Percentiles rank a stretch among this genome's conserved stretches.
Conservation (phyloP, 2,329 filamentous ascomycete genomes). For the Ophiostoma sp. region DNA sequence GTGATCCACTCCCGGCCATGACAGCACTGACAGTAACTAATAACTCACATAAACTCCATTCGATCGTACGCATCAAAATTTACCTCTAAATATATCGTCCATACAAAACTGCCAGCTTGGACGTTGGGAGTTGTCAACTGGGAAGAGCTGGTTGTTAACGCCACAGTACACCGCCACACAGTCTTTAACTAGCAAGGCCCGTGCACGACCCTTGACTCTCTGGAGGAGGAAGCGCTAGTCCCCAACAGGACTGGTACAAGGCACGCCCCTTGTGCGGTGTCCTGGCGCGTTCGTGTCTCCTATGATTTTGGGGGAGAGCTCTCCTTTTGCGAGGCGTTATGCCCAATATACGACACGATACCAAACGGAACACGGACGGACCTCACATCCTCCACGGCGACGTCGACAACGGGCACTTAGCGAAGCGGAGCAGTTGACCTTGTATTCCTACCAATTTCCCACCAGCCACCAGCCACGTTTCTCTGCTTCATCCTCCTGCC, state of each 20-base stretch:
- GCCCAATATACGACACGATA: neutral
- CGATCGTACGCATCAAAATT: too few relatives aligned
- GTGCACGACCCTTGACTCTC: neutral
- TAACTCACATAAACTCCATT: too few relatives aligned
- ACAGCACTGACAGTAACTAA: too few relatives aligned
- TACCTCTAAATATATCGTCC: too few relatives aligned
- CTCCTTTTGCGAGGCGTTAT: constrained; percentile 15
- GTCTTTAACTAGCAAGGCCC: neutral
- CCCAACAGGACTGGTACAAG: constrained; percentile 14
- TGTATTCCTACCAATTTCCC: neutral
- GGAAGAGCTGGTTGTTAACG: neutral
- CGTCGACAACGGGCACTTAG: neutral
- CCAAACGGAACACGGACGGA: neutral
- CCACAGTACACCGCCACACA: constrained; percentile 7
- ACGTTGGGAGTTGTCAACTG: neutral
- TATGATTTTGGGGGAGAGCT: constrained; percentile 11
- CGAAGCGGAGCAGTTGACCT: neutral
- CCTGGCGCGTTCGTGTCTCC: constrained; percentile 22
- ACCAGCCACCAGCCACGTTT: neutral
- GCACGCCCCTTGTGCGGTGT: constrained; percentile 21
- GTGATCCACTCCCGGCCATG: too few relatives aligned
- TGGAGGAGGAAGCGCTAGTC: neutral
- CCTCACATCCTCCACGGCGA: neutral
- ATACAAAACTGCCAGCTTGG: too few relatives aligned
- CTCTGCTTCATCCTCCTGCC: neutral